Percentiles rank a stretch among this genome's conserved stretches.
These are phyloP conservation scores for Thelonectria olida DNA, from an alignment of 2,329 filamentous ascomycete species.

Conservation along the genomic window DNA sequence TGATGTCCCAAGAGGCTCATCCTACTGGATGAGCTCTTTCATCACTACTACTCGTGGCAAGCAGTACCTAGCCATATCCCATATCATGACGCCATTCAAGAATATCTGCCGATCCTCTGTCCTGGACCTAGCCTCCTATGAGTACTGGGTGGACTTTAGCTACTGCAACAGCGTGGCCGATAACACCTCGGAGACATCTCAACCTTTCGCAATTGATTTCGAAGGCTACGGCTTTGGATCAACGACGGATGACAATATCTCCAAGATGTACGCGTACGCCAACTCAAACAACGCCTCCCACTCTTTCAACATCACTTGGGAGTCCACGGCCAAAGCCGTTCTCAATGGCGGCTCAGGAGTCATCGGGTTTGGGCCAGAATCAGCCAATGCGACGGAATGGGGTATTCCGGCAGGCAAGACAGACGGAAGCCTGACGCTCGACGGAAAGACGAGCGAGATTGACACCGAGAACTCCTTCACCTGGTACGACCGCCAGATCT, in stretches of 20 bases:
- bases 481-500: constrained; percentile 13
- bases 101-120: constrained; percentile 1
- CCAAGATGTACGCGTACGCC: not conserved
- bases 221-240: not conserved
- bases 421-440: not conserved
- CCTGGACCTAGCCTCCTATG: not conserved
- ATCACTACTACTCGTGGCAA: not conserved
- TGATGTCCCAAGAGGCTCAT: not conserved
- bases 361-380: not conserved
- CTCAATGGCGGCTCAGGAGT: not conserved
- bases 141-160: constrained; percentile 5
- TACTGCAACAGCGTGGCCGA: not conserved
- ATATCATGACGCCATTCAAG: not conserved
- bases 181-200: not conserved
- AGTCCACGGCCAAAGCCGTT: not conserved
- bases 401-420: constrained; percentile 2
- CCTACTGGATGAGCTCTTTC: constrained; percentile 9
- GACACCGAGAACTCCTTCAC: constrained; percentile 3
- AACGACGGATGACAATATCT: not conserved
- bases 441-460: not conserved
- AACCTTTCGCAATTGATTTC: not conserved
- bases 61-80: constrained; percentile 6
- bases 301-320: constrained; percentile 2
- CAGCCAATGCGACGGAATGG: constrained; percentile 9
- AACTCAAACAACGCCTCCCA: not conserved